These are phyloP conservation scores for Botrytis cinerea DNA, from an alignment of 2,329 filamentous ascomycete species.

Conservation along the genomic window DNA sequence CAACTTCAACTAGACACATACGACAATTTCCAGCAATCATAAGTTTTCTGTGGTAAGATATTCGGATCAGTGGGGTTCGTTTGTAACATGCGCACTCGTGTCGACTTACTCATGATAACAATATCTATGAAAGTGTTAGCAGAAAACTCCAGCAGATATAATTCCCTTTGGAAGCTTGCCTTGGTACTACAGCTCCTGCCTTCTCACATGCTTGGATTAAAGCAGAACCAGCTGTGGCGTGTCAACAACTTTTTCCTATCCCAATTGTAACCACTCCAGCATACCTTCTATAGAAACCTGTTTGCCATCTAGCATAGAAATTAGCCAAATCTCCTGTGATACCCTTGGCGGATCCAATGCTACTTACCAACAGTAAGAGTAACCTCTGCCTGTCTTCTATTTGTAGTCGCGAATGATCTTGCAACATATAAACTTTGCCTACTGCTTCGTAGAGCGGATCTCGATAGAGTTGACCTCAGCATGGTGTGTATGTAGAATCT, in stretches of 20 bases:
- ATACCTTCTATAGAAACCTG: slow-evolving; percentile 97
- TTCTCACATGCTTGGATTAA: slow-evolving; percentile 99
- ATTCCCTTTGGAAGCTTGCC: slow-evolving; percentile 52
- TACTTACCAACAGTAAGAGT: slow-evolving; percentile 89
- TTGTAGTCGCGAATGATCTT: slow-evolving; percentile 80
- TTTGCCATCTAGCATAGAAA: slow-evolving; percentile 74
- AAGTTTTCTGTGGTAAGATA: slow-evolving; percentile 67
- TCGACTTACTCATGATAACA: slow-evolving; percentile 91
- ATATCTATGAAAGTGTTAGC: slow-evolving; percentile 63
- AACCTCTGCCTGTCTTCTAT: slow-evolving; percentile 82
- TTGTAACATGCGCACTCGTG: slow-evolving; percentile 2
- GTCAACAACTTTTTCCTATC: slow-evolving; percentile 43
- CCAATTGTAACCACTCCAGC: slow-evolving; percentile 29
- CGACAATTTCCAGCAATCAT: slow-evolving; percentile 99
- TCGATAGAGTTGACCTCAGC: slow-evolving; percentile 68
- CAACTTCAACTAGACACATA: slow-evolving; percentile 99
- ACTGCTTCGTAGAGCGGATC: slow-evolving; percentile 67
- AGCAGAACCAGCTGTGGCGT: slow-evolving; percentile 78
- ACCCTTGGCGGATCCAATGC: slow-evolving; percentile 36
- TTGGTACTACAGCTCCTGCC: slow-evolving; percentile 85
- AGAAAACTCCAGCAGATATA: slow-evolving; percentile 12
- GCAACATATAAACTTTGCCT: slow-evolving; percentile 61
- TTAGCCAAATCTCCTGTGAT: slow-evolving; percentile 39
- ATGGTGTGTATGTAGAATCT: slow-evolving; percentile 63
- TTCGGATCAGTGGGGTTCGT: slow-evolving; percentile 32